Evolutionary conservation across 2,329 filamentous ascomycete species (phyloP), one percentile per base, ranked within the genome.

Genomic region (Xylariaceae sp.): DNA sequence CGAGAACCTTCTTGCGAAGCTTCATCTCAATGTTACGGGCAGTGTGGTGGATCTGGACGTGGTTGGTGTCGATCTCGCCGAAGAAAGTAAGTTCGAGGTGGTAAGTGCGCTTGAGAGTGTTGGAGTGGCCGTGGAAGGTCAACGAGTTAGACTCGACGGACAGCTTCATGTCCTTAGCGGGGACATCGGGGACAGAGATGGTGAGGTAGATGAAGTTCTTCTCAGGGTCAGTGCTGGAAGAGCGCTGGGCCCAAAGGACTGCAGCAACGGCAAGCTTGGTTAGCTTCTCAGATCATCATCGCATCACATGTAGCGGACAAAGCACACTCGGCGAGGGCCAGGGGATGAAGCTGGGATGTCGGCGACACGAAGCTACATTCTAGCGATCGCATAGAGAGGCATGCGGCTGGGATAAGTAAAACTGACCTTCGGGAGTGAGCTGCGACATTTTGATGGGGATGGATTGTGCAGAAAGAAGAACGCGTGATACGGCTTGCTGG

Each of bases 171-270:
- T 88, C 86, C 51, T 83, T 80, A 70, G 85, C 80, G 68, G 89
- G 80, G 50, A 97, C 88, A 74, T 99, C 94, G 68, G 92, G 85
- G 54, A 92, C 92, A 70, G 85, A 84, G 78, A 99, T 90, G 73
- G 90, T 95, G 67, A 99, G 84, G 81, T 92, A 96, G 82, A 99
- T 80, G 80, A 91, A 90, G 84, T 99, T 99, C 82, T 92, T 95
- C 75, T 87, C 83, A 58, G 89, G 75, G 57, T 97, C 92, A 67
- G 81, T 80, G 69, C 77, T 80, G 72, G 88, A 94, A 51, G 93
- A 97, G 82, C 94, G 92, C 82, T 99, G 94, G 67, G 94, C 93
- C 94, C 94, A 99, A 77, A 92, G 89, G 70, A 99, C 94, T 97
- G 71, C 50, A 56, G 51, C 51, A 45, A 55, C 54, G 35, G 23